A percentile compares a stretch with the other conserved stretches of the same genome.
Evolutionary conservation across 2,329 filamentous ascomycete genomes (phyloP).

Genomic region (Pseudogymnoascus sp.): DNA sequence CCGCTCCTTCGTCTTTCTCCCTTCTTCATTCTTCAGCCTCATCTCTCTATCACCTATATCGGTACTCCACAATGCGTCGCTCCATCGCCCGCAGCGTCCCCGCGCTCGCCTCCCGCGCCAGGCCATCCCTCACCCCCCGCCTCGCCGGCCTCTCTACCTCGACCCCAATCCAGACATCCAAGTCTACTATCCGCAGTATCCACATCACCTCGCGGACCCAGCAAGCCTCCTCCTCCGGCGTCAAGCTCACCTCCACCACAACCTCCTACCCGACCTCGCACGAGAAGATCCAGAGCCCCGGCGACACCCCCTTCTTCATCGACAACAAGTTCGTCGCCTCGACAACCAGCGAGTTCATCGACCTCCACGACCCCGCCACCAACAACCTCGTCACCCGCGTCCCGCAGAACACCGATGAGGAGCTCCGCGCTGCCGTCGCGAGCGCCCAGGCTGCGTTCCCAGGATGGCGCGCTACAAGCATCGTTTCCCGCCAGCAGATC

Average conservation of each 20-base stretch:
- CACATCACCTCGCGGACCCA: constrained; percentile 50
- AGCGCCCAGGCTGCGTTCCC: constrained; percentile 70
- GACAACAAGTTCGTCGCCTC: constrained; percentile 71
- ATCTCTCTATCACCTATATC: not conserved
- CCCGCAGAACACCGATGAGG: constrained; percentile 69
- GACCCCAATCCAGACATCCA: constrained; percentile 18
- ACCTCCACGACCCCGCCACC: constrained; percentile 73
- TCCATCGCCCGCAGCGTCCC: constrained; percentile 22
- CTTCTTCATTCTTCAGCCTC: not conserved
- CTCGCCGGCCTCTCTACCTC: constrained; percentile 21
- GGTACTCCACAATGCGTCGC: constrained; percentile 23
- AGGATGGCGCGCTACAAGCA: constrained; percentile 61
- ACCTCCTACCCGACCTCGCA: constrained; percentile 62
- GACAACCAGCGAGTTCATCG: constrained; percentile 62
- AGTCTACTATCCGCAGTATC: constrained; percentile 41
- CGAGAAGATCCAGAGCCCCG: constrained; percentile 57
- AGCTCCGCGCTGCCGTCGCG: constrained; percentile 66
- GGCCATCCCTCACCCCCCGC: constrained; percentile 18
- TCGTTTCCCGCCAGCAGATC: constrained; percentile 70
- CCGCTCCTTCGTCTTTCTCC: not conserved
- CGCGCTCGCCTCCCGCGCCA: constrained; percentile 18
- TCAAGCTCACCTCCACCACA: constrained; percentile 41
- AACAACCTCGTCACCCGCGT: constrained; percentile 80
- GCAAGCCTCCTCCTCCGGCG: constrained; percentile 36
- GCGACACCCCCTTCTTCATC: constrained; percentile 72